Percentiles rank a stretch among this genome's conserved stretches.
phyloP scores from a whole-genome alignment of 164 flowering plant species.

The Nymphaea colorata region DNA sequence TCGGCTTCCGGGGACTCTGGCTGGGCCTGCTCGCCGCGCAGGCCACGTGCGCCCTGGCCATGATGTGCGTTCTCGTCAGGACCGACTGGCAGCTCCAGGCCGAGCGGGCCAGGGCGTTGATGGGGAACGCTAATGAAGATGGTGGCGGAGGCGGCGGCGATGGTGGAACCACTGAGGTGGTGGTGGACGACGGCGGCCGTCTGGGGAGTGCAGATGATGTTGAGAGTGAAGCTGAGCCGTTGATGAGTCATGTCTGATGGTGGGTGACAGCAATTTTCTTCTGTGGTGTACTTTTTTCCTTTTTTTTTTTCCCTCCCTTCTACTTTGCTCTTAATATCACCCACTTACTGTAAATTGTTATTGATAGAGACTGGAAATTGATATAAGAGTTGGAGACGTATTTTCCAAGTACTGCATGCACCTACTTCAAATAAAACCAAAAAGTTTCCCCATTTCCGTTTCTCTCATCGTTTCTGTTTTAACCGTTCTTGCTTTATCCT shows the following conservation, averaged over 20 bases:
- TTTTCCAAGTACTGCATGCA: too few species aligned
- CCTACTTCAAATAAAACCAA: too few species aligned
- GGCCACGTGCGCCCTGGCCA: slow-evolving; percentile 61
- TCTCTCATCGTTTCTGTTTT: too few species aligned
- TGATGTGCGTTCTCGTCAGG: slow-evolving; percentile 48
- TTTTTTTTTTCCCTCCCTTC: too few species aligned
- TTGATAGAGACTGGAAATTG: too few species aligned
- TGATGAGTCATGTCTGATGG: background rate
- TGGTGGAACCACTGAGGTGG: background rate
- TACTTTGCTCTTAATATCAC: too few species aligned
- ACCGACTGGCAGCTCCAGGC: slow-evolving; percentile 77
- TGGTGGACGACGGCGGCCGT: background rate
- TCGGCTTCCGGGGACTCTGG: slow-evolving; percentile 89
- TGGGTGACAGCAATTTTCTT: too few species aligned
- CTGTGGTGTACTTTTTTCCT: too few species aligned
- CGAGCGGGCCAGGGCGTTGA: slow-evolving; percentile 54
- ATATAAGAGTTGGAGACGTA: too few species aligned
- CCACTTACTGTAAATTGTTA: too few species aligned
- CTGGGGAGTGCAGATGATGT: background rate
- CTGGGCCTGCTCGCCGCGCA: slow-evolving; percentile 88
- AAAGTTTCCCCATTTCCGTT: too few species aligned
- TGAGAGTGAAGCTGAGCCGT: background rate
- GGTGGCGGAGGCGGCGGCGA: background rate
- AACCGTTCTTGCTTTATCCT: too few species aligned
- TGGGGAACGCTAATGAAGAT: slow-evolving; percentile 7